Percentiles rank a stretch among this genome's conserved stretches.
These are phyloP conservation scores for Carallia brachiata DNA, from an alignment of 345 rosid genomes.

Conservation along the genomic window DNA sequence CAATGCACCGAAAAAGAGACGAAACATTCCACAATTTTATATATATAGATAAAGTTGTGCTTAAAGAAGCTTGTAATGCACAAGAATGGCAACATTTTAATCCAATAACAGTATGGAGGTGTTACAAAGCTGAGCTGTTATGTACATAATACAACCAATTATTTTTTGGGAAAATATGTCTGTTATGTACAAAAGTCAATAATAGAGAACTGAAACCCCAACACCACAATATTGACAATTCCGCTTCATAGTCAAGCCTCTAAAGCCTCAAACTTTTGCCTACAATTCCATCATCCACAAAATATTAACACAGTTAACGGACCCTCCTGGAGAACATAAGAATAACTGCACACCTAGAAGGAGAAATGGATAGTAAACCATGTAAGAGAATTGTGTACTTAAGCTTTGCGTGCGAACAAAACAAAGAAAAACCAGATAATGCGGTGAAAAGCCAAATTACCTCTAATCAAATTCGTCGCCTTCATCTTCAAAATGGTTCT, in stretches of 20 bases:
- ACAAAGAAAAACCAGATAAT: background rate
- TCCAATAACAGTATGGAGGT: no score
- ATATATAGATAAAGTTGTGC: no score
- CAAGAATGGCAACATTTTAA: no score
- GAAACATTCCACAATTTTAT: no score
- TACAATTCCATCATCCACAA: slow-evolving; percentile 26
- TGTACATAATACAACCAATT: slow-evolving; percentile 29
- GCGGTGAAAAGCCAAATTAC: slow-evolving; percentile 23
- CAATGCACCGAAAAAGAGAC: no score
- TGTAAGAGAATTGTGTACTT: background rate
- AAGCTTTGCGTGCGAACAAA: background rate
- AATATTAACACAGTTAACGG: slow-evolving; percentile 35
- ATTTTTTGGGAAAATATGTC: slow-evolving; percentile 16
- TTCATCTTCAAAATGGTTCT: slow-evolving; percentile 58
- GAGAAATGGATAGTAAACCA: background rate
- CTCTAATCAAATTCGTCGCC: slow-evolving; percentile 55
- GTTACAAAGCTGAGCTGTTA: no score
- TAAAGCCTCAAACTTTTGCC: slow-evolving; percentile 19
- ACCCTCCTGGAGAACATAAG: slow-evolving; percentile 38
- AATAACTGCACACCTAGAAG: slow-evolving; percentile 47
- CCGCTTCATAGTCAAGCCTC: slow-evolving; percentile 22
- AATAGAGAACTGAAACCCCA: slow-evolving; percentile 17
- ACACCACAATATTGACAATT: slow-evolving; percentile 27
- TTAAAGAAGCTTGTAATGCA: no score
- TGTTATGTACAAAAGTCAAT: slow-evolving; percentile 35